These are phyloP conservation scores for Malus sylvestris DNA, from an alignment of 306 rosid species.

Conservation along the genomic window DNA sequence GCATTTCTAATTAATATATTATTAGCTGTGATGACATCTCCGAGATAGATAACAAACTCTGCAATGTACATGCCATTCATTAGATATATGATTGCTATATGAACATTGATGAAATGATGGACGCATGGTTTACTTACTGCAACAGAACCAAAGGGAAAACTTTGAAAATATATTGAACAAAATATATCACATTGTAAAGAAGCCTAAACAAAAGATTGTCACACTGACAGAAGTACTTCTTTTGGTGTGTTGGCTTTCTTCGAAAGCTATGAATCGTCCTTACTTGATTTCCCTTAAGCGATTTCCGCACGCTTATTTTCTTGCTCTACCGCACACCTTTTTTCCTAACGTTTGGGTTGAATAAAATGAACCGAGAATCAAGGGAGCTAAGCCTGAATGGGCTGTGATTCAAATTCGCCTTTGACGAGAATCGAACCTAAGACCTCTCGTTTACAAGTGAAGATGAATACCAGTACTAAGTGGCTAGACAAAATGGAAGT, in stretches of 20 bases:
- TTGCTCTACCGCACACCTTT: no score
- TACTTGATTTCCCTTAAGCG: neutral
- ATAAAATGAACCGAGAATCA: no score
- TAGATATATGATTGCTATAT: no score
- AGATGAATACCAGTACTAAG: no score
- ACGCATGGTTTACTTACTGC: neutral
- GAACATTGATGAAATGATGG: no score
- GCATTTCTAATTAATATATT: constrained; percentile 63
- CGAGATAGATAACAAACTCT: constrained; percentile 88
- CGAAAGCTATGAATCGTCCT: neutral
- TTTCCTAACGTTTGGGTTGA: no score
- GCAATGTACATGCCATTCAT: neutral
- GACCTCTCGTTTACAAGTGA: no score
- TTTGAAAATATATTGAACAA: no score
- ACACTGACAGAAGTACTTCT: neutral
- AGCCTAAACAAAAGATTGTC: neutral
- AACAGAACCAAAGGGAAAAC: neutral
- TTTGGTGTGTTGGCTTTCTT: neutral
- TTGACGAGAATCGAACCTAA: no score
- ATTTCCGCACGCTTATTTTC: no score
- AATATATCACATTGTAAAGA: neutral
- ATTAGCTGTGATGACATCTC: constrained; percentile 84
- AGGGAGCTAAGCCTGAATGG: no score
- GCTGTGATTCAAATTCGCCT: no score
- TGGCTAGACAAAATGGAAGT: neutral